Evolutionary conservation across 2,329 filamentous ascomycete species (phyloP), one percentile per base, ranked within the genome.

Genomic region (Diaporthe ilicicola): DNA sequence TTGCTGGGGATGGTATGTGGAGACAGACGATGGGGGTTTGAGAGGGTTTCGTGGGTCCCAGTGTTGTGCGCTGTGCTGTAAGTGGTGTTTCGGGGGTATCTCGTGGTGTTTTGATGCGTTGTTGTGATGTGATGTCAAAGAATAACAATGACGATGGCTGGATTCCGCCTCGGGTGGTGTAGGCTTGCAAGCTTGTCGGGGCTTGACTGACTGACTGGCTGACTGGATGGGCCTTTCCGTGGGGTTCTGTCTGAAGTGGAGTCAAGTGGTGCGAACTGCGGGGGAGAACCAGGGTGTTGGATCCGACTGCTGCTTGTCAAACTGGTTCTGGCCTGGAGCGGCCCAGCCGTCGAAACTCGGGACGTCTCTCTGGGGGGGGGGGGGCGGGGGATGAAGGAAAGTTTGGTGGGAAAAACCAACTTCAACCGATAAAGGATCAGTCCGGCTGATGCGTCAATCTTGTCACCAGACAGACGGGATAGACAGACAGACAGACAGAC

Each of bases 141-240:
- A 48, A 50, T 64, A 10, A 64, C 59, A 64, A 64, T 64, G 59
- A 64, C 59, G 59, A 64, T 64, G 59, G 44, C 59, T 64, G 56
- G 56, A 48, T 48, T 62, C 19, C 27, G 24, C 27, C 27, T 10
- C 51, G 42, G 44, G 22, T 61, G 24, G 37, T 44, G 24, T 61
- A 37, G 55, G 55, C 39, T 37, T 27, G 7, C 24, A 27, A 62
- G 59, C 59, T 62, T 48, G 56, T 10, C 12, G 5, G 34, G 32
- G 32, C 32, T 34, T 34, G 32, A 34, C 32, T 34, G 32, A 34
- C 32, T 34, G 56, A 17, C 12, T 12, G 34, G 56, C 56, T 29
- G 24, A 42, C 55, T 59, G 34, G 39, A 48, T 46, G 29, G 27
- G 19, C 32, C 27, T 17, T 64, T 64, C 29, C 42, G 59, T 37